Conservation (phyloP, 108 stramenopile species). For the Nannochloropsis gaditana region DNA sequence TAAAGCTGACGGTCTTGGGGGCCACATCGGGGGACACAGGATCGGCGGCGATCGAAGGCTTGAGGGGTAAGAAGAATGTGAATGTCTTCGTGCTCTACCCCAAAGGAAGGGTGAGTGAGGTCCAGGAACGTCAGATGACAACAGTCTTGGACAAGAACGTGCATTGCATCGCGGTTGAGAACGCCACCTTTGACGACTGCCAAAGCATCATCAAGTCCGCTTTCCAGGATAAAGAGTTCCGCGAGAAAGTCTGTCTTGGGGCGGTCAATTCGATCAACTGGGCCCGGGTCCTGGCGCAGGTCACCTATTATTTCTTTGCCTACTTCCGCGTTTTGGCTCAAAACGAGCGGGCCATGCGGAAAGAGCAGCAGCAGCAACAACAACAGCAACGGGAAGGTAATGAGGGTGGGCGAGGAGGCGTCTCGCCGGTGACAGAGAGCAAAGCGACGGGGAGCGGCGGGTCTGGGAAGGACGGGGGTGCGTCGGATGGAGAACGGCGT, state of each 20-base stretch:
- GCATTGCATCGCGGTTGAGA: constrained; percentile 86
- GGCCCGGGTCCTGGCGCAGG: constrained; percentile 94
- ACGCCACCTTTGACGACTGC: constrained; percentile 85
- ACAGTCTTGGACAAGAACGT: constrained; percentile 87
- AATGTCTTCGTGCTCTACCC: constrained; percentile 96
- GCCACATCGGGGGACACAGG: constrained; percentile 60
- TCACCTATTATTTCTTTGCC: constrained; percentile 90
- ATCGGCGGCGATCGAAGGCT: constrained; percentile 83
- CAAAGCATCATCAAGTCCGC: constrained; percentile 95
- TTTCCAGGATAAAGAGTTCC: constrained; percentile 79
- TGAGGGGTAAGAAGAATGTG: constrained; percentile 93
- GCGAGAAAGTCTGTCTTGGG: constrained; percentile 67
- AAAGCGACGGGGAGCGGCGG: background rate
- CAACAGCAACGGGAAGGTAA: constrained; percentile 35
- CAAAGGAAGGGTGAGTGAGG: constrained; percentile 78
- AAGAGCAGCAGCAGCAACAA: constrained; percentile 38
- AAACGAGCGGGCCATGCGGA: constrained; percentile 37
- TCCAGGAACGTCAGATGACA: constrained; percentile 98
- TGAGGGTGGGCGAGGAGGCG: background rate
- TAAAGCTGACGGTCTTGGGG: constrained; percentile 77
- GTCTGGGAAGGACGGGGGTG: background rate
- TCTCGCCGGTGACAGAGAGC: background rate
- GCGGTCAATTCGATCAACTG: constrained; percentile 96
- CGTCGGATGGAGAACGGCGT: background rate
- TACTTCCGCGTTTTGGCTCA: constrained; percentile 74